Base-by-base conservation (phyloP, 208 protist genomes). In the Leishmania turanica region DNA sequence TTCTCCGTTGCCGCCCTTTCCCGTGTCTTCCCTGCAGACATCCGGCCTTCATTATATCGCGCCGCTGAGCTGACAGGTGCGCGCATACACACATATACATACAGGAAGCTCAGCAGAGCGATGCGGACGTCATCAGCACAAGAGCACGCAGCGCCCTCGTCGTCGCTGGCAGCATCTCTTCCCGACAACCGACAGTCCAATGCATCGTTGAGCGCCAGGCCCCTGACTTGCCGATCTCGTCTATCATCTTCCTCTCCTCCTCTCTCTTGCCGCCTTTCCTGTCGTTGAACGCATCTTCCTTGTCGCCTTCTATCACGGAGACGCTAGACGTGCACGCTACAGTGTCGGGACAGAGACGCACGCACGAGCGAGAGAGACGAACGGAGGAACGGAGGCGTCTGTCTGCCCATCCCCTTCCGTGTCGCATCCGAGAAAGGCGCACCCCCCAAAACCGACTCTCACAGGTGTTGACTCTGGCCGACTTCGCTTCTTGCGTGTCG, bases 251-350 rank as follows among this genome's bases (percentile, higher is more conserved):
- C n/a, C n/a, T 62, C n/a, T n/a, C n/a, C 60, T 37, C 0, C n/a
- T 65, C 60, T 13, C 60, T 37, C 60, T 37, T 11, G 5, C 60
- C n/a, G n/a, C 27, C n/a, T 65, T 27, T 65, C 60, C 27, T 8
- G 3, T 42, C 31, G 24, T 42, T 69, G 4, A 19, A 8, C n/a
- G 11, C 60, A 65, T 37, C 21, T 13, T 37, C n/a, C n/a, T 13
- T 24, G 60, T 13, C 60, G 6, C 6, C 60, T 13, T 2, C 24
- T 37, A 15, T 37, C 21, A 21, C 69, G 4, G 27, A 54, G 7
- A 34, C 45, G 69, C 54, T 42, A 74, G 40, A 37, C 27, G 27
- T 34, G 7, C 19, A 75, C 77, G 62, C 24, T 15, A 88, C 47
- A 66, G 37, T 27, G 6, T 21, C 37, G 19, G 17, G 65, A 11